phyloP scores from a whole-genome alignment of 257 asterid genomes.

The Forsythia viridissima region DNA sequence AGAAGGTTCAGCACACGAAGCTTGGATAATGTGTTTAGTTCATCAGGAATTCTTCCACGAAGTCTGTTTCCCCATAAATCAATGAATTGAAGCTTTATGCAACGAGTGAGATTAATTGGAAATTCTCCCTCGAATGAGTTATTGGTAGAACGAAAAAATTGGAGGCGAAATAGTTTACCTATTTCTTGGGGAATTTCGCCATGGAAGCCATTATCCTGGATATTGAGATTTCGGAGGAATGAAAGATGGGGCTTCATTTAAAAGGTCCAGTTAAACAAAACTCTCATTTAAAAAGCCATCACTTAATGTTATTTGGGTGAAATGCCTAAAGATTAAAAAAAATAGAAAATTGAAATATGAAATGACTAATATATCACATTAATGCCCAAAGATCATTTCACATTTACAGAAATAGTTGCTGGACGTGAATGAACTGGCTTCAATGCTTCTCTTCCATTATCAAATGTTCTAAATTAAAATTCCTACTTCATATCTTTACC shows the following conservation, averaged over 20 bases:
- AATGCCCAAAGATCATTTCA: no score
- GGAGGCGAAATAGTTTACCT: slow-evolving; percentile 21
- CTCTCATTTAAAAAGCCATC: no score
- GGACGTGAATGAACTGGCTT: no score
- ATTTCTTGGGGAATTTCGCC: slow-evolving; percentile 22
- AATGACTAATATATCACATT: no score
- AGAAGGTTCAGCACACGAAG: not conserved
- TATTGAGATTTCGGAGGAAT: slow-evolving; percentile 15
- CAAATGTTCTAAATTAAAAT: no score
- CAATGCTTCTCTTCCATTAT: no score
- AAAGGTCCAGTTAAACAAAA: no score
- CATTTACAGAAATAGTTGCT: no score
- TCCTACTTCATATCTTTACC: no score
- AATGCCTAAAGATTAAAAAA: no score
- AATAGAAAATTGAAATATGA: no score
- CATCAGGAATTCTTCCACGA: slow-evolving; percentile 15
- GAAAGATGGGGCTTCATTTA: not conserved
- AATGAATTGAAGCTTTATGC: slow-evolving; percentile 7
- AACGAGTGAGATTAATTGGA: slow-evolving; percentile 19
- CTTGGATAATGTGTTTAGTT: not conserved
- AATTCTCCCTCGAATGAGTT: slow-evolving; percentile 26
- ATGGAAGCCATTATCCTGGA: slow-evolving; percentile 21
- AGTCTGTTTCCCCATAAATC: slow-evolving; percentile 13
- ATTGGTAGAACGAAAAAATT: slow-evolving; percentile 2
- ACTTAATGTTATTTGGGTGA: no score